Evolutionary conservation across 495 filamentous ascomycete genomes (phyloP), one percentile per base, ranked within the genome.

Genomic region (Durotheca rogersii): DNA sequence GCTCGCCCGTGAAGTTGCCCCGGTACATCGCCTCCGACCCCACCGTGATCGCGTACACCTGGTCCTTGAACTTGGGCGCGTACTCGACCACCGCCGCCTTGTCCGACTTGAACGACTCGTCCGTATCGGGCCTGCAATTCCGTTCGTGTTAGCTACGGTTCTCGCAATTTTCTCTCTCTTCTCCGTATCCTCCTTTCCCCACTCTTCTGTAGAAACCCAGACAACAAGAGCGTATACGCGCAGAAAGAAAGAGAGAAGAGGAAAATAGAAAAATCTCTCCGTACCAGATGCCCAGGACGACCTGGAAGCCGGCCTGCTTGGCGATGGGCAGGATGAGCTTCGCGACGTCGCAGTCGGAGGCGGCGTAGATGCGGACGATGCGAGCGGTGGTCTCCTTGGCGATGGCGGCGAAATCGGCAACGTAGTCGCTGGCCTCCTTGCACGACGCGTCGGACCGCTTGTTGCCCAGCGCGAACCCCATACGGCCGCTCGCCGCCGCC

Each of bases 1-100:
- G 63, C 6, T 70, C 62, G 12, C 80, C 87, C 27, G 78, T 87
- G 64, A 89, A 75, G 63, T 82, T 84, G 43, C 80, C 78, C 31
- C 88, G 83, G 75, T 91, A 92, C 23, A 92, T 72, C 21, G 76
- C 73, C 72, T 92, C 88, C 15, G 84, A 88, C 21, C 87, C 88
- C 41, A 90, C 86, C 7, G 88, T 92, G 56, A 89, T 80, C 46
- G 82, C 87, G 64, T 86, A 81, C 53, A 92, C 75, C 29, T 77
- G 70, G 51, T 81, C 77, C 54, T 72, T 70, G 66, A 82, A 74
- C 49, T 73, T 48, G 9, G 50, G 47, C 17, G 67, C 69, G 47
- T 78, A 73, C 53, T 74, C 72, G 15, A 67, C 58, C 18, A 88
- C 69, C 10, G 85, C 81, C 3, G 68, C 65, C 60, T 79, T 81